Conservation (phyloP, 2,329 filamentous ascomycete species). For the Catunica adiposa region DNA sequence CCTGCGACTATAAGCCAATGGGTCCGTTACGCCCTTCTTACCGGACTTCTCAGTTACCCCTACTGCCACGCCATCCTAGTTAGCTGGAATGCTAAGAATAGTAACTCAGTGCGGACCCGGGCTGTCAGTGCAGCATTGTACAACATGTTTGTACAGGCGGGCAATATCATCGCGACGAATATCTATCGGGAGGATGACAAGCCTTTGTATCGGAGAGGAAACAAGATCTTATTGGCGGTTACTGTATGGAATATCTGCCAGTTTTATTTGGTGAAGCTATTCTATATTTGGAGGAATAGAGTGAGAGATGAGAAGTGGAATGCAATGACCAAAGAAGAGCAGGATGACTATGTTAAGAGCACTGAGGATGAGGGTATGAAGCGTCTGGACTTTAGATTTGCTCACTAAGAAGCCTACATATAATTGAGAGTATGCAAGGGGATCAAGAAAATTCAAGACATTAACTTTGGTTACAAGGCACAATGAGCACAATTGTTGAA, state of each 20-base stretch:
- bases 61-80: conserved; percentile 33
- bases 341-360: conserved; percentile 30
- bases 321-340: conserved; percentile 28
- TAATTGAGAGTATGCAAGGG: background rate
- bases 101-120: conserved; percentile 31
- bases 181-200: conserved; percentile 40
- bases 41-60: conserved; percentile 29
- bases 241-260: conserved; percentile 30
- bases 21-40: conserved; percentile 26
- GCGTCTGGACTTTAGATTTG: conserved; percentile 38
- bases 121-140: conserved; percentile 32
- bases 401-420: conserved; percentile 28
- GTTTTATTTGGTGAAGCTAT: conserved; percentile 29
- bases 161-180: conserved; percentile 29
- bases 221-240: conserved; percentile 32
- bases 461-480: no score
- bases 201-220: conserved; percentile 34
- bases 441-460: no score
- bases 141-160: conserved; percentile 31
- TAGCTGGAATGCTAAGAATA: conserved; percentile 31
- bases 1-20: conserved; percentile 24
- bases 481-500: no score
- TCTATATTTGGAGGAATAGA: conserved; percentile 32
- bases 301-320: conserved; percentile 28
- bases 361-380: conserved; percentile 37